Evolutionary conservation across 1,139 yeast species (phyloP), one percentile per base, ranked within the genome.

Genomic region (Saccharomyces pastorianus): DNA sequence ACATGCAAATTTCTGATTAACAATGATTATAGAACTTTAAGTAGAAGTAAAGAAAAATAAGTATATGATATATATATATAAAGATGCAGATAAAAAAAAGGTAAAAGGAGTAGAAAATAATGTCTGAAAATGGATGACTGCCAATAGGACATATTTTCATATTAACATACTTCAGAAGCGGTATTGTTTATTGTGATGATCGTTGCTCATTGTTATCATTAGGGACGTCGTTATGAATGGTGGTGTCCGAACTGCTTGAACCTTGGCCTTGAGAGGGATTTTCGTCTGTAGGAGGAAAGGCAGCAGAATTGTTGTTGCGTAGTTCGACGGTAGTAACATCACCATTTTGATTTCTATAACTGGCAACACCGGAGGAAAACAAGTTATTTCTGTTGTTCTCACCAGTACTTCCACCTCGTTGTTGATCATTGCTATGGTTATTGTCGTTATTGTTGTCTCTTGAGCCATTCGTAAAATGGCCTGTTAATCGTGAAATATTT

Each of bases 291-390:
- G 48, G 13, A 14, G 48, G 31, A 23, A 5, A 9, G 25, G 47
- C 17, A 55, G 47, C 17, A 55, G 28, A 20, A 53, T 55, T 38
- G 14, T 55, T 54, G 23, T 53, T 53, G 49, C 41, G 50, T 9
- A 56, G 44, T 23, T 52, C 54, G 44, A 53, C 53, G 14, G 59
- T 58, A 20, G 59, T 54, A 13, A 58, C 59, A 42, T 49, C 53
- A 20, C 61, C 61, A 17, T 52, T 53, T 14, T 47, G 59, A 41
- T 55, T 54, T 52, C 61, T 54, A 51, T 54, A 58, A 42, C 61
- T 58, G 13, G 58, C 61, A 20, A 58, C 61, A 28, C 61, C 61
- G 14, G 58, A 47, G 53, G 52, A 56, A 50, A 58, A 58, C 53
- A 58, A 38, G 49, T 47, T 50, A 47, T 46, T 47, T 42, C 47